Evolutionary conservation across 371 early-diverging fungal genomes (phyloP).

Genomic region (Capillidium rhysosporum): DNA sequence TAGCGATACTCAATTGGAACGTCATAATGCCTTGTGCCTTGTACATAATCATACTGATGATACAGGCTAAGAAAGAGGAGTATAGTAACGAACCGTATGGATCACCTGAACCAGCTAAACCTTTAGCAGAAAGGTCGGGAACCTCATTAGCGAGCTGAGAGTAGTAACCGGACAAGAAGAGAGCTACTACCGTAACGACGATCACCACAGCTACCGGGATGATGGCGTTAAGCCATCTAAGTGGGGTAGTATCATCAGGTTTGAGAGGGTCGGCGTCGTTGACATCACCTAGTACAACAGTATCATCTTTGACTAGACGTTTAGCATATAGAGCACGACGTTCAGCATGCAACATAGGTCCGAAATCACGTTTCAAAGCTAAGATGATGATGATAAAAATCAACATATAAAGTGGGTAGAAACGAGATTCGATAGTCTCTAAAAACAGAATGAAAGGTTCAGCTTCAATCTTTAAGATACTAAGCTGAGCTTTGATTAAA

Average conservation of each 20-base stretch:
- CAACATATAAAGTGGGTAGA: conserved; percentile 1
- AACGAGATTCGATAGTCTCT: background rate
- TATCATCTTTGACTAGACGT: background rate
- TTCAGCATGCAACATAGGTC: conserved; percentile 5
- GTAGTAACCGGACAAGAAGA: conserved; percentile 2
- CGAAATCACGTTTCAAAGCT: background rate
- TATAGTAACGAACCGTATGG: conserved; percentile 3
- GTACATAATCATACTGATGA: background rate
- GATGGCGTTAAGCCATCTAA: conserved; percentile 6
- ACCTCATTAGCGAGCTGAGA: background rate
- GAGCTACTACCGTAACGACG: background rate
- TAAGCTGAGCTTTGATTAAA: background rate
- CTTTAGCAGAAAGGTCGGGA: background rate
- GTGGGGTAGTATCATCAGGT: background rate
- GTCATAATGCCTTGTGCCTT: background rate
- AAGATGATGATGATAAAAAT: background rate
- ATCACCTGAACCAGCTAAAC: conserved; percentile 4
- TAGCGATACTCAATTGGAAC: background rate
- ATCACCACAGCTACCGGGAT: conserved; percentile 2
- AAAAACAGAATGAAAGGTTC: conserved; percentile 5
- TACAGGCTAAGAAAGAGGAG: conserved; percentile 1
- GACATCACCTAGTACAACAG: background rate
- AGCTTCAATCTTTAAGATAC: background rate
- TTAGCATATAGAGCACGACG: background rate
- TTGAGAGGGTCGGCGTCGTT: background rate